phyloP scores from a whole-genome alignment of 2,329 filamentous ascomycete genomes.

The Fusarium mundagurra region DNA sequence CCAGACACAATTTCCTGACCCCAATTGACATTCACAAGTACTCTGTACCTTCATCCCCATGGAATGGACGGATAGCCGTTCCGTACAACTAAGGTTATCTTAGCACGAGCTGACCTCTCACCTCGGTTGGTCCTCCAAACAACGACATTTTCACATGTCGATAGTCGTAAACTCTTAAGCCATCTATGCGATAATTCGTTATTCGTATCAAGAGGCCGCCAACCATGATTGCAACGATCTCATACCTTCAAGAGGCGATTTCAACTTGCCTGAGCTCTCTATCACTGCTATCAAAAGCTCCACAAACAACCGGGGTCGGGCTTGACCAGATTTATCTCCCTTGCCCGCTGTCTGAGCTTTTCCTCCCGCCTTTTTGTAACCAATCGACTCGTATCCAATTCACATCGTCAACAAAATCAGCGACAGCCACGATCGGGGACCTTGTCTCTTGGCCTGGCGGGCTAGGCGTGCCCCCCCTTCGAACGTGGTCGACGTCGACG shows the following conservation, averaged over 20 bases:
- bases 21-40: constrained; percentile 5
- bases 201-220: not conserved
- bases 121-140: constrained; percentile 21
- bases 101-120: constrained; percentile 24
- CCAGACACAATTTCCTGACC: not conserved
- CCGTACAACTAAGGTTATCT: constrained; percentile 34
- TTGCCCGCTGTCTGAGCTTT: constrained; percentile 21
- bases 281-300: constrained; percentile 13
- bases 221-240: not conserved
- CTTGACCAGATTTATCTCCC: constrained; percentile 32
- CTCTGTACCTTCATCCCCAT: not conserved
- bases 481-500: constrained; percentile 29
- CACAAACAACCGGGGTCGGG: constrained; percentile 22
- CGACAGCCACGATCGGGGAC: constrained; percentile 14
- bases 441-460: constrained; percentile 4
- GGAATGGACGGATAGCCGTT: not conserved
- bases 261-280: not conserved
- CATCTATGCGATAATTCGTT: constrained; percentile 17
- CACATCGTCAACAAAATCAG: constrained; percentile 34
- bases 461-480: constrained; percentile 15
- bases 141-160: constrained; percentile 25
- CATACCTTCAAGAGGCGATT: not conserved
- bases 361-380: constrained; percentile 9
- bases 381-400: constrained; percentile 32
- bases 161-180: not conserved